These are phyloP conservation scores for Diaporthe destruens DNA, from an alignment of 2,329 filamentous ascomycete species.

Conservation along the genomic window DNA sequence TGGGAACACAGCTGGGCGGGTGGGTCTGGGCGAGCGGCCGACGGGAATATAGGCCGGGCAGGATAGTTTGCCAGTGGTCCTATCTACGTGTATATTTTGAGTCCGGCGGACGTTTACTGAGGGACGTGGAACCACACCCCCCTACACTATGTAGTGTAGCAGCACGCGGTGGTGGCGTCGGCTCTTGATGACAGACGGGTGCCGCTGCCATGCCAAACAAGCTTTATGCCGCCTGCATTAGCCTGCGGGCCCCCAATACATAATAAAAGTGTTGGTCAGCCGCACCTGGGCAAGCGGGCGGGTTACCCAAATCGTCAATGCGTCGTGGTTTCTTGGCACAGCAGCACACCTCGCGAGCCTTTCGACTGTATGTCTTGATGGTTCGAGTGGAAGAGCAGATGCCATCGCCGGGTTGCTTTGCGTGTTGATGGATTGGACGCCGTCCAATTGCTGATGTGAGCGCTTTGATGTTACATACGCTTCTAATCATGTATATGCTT, in stretches of 20 bases:
- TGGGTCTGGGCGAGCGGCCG: too few relatives aligned
- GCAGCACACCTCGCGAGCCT: neutral
- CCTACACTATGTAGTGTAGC: too few relatives aligned
- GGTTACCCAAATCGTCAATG: neutral
- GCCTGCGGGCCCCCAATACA: neutral
- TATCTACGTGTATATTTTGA: neutral
- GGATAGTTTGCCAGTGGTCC: too few relatives aligned
- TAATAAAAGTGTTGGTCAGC: too few relatives aligned
- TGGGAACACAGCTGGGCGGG: too few relatives aligned
- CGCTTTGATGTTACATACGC: neutral
- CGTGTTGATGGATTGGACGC: neutral
- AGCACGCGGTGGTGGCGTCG: neutral
- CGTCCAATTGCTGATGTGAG: slow-evolving; percentile 25
- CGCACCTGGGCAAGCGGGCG: too few relatives aligned
- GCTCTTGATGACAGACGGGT: neutral
- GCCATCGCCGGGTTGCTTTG: neutral
- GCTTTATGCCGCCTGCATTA: slow-evolving; percentile 21
- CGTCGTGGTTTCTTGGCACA: neutral
- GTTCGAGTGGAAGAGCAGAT: neutral
- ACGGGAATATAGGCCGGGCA: neutral
- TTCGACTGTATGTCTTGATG: neutral
- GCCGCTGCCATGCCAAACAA: neutral
- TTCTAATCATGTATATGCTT: too few relatives aligned
- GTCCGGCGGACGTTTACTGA: neutral
- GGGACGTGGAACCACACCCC: too few relatives aligned